Evolutionary conservation across 208 protist genomes (phyloP).

Genomic region (Eutreptiella sp.): DNA sequence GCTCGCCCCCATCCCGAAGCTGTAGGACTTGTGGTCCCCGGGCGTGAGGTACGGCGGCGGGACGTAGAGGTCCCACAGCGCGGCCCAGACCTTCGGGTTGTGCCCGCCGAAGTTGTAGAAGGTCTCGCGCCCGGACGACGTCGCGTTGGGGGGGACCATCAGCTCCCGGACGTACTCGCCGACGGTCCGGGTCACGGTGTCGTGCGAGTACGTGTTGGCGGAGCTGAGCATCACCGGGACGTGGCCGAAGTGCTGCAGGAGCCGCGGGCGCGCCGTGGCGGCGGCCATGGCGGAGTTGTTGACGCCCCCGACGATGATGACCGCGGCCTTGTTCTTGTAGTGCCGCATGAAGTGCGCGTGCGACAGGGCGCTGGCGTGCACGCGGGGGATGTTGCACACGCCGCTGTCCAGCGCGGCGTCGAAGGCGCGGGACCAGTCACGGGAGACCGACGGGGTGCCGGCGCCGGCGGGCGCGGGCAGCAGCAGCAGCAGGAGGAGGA

Average conservation of each 20-base stretch:
- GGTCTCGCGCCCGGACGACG: constrained; percentile 23
- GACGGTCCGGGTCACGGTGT: constrained; percentile 25
- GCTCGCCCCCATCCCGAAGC: constrained; percentile 43
- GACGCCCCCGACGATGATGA: constrained; percentile 23
- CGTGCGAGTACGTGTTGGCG: constrained; percentile 46
- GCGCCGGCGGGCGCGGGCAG: no score
- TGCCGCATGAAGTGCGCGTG: constrained; percentile 22
- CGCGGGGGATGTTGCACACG: constrained; percentile 37
- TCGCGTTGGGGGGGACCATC: constrained; percentile 25
- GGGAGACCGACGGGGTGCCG: no score
- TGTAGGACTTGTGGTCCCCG: constrained; percentile 26
- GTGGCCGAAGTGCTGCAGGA: constrained; percentile 39
- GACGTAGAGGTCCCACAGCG: constrained; percentile 29
- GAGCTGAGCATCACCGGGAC: constrained; percentile 37
- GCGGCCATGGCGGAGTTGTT: neutral
- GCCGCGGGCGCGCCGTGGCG: constrained; percentile 8
- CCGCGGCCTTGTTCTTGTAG: constrained; percentile 32
- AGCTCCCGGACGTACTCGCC: constrained; percentile 26
- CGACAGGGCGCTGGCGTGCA: constrained; percentile 20
- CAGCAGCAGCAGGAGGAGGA: no score
- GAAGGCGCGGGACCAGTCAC: no score
- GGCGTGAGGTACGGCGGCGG: constrained; percentile 27
- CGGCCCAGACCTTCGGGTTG: constrained; percentile 33
- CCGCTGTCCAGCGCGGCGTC: constrained; percentile 21
- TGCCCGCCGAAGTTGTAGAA: constrained; percentile 49